Evolutionary conservation across 106 monocot species (phyloP).

Genomic region (Vanilla planifolia): DNA sequence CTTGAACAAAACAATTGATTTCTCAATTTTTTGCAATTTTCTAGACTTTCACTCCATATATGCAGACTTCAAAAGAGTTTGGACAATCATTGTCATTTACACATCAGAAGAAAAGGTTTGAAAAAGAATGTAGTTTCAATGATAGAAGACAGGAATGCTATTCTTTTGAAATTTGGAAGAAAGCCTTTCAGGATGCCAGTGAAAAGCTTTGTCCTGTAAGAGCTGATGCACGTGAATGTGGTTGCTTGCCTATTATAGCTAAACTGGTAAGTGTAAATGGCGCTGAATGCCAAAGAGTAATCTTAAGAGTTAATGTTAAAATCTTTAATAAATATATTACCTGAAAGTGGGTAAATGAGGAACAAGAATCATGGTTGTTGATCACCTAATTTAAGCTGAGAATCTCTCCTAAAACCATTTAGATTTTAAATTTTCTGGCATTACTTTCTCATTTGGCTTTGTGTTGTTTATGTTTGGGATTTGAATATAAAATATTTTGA

Average conservation of each 20-base stretch:
- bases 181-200: slow-evolving; percentile 72
- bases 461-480: no score
- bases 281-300: no score
- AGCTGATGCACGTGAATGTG: slow-evolving; percentile 86
- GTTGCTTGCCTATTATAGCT: slow-evolving; percentile 72
- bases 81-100: slow-evolving; percentile 8
- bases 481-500: no score
- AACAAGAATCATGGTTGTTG: no score
- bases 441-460: no score
- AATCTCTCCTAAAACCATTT: no score
- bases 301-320: no score
- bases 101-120: slow-evolving; percentile 19
- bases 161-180: slow-evolving; percentile 82
- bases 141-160: slow-evolving; percentile 31
- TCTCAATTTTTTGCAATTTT: not conserved
- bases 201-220: slow-evolving; percentile 91
- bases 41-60: slow-evolving; percentile 74
- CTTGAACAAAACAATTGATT: not conserved
- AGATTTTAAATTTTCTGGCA: no score
- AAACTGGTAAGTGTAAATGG: slow-evolving; percentile 85
- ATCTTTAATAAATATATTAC: no score
- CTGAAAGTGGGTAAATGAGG: no score
- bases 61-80: slow-evolving; percentile 40
- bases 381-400: no score
- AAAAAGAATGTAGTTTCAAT: slow-evolving; percentile 18